Evolutionary conservation across 1,284 basidiomycete genomes (phyloP), one percentile per base, ranked within the genome.

Genomic region (Mycena sp.): DNA sequence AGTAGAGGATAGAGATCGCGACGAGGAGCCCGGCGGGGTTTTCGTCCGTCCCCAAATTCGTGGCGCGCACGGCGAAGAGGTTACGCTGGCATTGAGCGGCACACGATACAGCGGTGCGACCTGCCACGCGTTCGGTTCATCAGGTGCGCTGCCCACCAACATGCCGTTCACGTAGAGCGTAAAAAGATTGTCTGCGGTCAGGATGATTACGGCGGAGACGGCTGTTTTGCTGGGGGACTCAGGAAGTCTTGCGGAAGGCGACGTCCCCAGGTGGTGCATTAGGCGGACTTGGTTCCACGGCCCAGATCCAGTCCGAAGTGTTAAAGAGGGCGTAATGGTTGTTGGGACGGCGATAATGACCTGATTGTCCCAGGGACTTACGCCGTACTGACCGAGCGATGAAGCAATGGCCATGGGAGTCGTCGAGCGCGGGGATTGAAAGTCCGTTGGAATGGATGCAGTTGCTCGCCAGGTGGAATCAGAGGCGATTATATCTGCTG

Each of bases 11-110:
- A 7, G 49, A 38, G 6, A 56, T 51, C 9, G 58, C 44, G 9
- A 56, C 30, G 12, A 69, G 38, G 4, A 69, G 21, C 0, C 68
- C 68, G 4, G 66, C 68, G 11, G 66, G 63, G 16, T 52, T 54
- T 1, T 51, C 40, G 2, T 12, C 50, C 26, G 45, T 38, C 7
- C 38, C 41, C 10, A 6, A 45, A 37, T 63, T 63, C 16, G 50
- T 63, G 3, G 49, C 61, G 29, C 35, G 56, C 11, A 54, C 61
- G 16, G 61, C 61, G 29, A 63, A 63, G 19, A 63, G 46, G 26
- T 40, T 44, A 21, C 28, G 29, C 5, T 48, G 26, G 26, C 17
- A 9, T 59, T 45, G 40, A 62, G 54, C 14, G 32, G 5, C 3
- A 52, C 53, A 29, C 44, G 54, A 38, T 45, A 48, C 16, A 37